Conservation (phyloP, 2,329 filamentous ascomycete genomes). For the Colletotrichum falcatum region DNA sequence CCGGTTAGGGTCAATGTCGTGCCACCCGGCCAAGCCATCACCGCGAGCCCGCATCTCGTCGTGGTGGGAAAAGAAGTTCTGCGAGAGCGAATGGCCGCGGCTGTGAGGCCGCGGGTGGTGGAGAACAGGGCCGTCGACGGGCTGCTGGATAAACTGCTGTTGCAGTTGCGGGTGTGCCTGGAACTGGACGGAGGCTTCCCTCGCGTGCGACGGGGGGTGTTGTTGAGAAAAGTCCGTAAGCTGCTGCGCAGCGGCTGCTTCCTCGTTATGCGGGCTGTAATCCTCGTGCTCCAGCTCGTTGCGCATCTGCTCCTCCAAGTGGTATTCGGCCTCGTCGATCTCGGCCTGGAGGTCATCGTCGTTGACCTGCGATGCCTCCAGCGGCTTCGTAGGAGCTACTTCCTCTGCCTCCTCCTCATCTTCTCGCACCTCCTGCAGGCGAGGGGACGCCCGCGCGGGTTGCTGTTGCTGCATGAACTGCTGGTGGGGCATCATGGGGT, state of each 20-base stretch:
- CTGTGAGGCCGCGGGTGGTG: slow-evolving; percentile 82
- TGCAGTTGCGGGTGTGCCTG: slow-evolving; percentile 63
- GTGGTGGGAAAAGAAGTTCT: slow-evolving; percentile 72
- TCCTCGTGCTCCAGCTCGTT: slow-evolving; percentile 84
- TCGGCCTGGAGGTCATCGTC: slow-evolving; percentile 85
- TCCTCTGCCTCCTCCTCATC: slow-evolving; percentile 72
- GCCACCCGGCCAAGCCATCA: slow-evolving; percentile 54
- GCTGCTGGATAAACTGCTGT: slow-evolving; percentile 65
- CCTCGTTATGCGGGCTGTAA: slow-evolving; percentile 72
- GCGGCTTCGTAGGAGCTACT: slow-evolving; percentile 64
- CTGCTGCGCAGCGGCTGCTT: slow-evolving; percentile 46
- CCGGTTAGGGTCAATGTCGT: slow-evolving; percentile 55
- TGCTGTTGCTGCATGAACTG: slow-evolving; percentile 68
- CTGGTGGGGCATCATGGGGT: slow-evolving; percentile 66
- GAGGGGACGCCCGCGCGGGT: slow-evolving; percentile 67
- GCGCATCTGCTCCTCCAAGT: slow-evolving; percentile 82
- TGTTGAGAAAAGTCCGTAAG: slow-evolving; percentile 18
- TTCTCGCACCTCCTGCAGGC: slow-evolving; percentile 79
- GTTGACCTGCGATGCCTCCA: slow-evolving; percentile 59
- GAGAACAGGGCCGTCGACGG: slow-evolving; percentile 67
- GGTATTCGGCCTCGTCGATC: slow-evolving; percentile 87
- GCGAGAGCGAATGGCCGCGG: slow-evolving; percentile 77
- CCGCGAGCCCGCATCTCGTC: slow-evolving; percentile 54
- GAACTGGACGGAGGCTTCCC: slow-evolving; percentile 62
- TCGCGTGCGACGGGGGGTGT: slow-evolving; percentile 51